phyloP scores from a whole-genome alignment of 345 rosid species.

The Rhodamnia rubescens region DNA sequence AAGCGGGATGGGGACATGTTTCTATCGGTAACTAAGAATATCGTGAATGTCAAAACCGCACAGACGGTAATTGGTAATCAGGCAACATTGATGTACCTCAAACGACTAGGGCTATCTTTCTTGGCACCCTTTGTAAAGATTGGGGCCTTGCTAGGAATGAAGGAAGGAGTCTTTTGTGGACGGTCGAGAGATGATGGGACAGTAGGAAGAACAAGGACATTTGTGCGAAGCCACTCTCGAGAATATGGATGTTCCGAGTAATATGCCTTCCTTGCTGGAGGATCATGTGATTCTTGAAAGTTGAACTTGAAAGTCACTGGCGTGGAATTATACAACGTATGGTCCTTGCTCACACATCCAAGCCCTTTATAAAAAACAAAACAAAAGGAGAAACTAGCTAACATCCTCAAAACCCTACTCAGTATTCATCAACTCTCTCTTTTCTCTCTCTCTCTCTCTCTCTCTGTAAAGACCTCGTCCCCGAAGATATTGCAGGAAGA shows the following conservation, averaged over 20 bases:
- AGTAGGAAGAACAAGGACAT: background rate
- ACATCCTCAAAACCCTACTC: background rate
- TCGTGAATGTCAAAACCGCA: background rate
- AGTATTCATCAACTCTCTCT: background rate
- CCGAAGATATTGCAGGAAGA: background rate
- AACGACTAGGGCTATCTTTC: background rate
- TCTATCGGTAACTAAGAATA: background rate
- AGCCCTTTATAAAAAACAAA: background rate
- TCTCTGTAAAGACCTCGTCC: background rate
- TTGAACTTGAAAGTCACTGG: background rate
- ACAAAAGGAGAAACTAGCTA: background rate
- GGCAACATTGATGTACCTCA: background rate
- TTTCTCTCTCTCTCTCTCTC: background rate
- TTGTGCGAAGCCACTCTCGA: background rate
- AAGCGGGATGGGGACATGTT: background rate
- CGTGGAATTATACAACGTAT: background rate
- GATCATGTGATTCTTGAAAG: background rate
- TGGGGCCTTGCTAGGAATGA: background rate
- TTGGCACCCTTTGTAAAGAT: background rate
- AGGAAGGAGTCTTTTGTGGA: background rate
- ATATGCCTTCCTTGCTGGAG: background rate
- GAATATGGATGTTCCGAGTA: background rate
- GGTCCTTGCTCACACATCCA: background rate
- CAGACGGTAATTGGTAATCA: background rate
- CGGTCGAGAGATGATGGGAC: background rate